Evolutionary conservation across 1,284 basidiomycete species (phyloP), one percentile per base, ranked within the genome.

Genomic region (Cerrena zonata): DNA sequence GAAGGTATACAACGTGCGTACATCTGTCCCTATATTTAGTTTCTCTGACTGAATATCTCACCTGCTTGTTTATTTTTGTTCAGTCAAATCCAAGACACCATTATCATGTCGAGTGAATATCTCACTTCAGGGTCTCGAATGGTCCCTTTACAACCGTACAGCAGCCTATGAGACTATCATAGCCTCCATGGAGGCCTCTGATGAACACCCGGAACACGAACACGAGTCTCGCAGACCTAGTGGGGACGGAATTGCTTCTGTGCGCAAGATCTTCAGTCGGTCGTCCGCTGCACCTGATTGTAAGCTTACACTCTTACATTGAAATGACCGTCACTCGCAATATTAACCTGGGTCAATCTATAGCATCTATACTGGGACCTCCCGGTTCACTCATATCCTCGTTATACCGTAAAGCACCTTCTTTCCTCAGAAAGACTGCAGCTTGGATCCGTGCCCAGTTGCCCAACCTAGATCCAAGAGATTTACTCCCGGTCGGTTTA

Each of bases 101-200:
- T 71, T 81, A 36, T 79, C 82, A 30, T 93, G 91, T 61, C 84
- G 93, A 40, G 80, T 95, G 37, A 82, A 87, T 47, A 65, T 92
- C 23, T 82, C 82, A 5, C 62, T 89, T 3, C 82, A 94, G 58
- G 94, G 94, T 19, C 74, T 93, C 34, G 91, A 97, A 67, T 91
- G 88, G 83, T 91, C 91, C 66, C 65, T 95, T 44, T 95, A 91
- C 69, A 97, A 96, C 66, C 76, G 84, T 49, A 94, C 90, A 1
- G 79, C 89, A 2, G 84, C 91, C 4, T 95, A 88, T 66, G 91
- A 97, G 61, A 77, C 80, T 50, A 92, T 97, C 42, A 70, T 94
- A 19, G 77, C 85, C 24, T 81, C 88, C 59, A 82, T 93, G 75
- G 78, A 78, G 55, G 59, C 63, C 21, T 67, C 69, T 7, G 39